Evolutionary conservation across 108 stramenopile species (phyloP).

Genomic region (Cylindrotheca fusiformis): DNA sequence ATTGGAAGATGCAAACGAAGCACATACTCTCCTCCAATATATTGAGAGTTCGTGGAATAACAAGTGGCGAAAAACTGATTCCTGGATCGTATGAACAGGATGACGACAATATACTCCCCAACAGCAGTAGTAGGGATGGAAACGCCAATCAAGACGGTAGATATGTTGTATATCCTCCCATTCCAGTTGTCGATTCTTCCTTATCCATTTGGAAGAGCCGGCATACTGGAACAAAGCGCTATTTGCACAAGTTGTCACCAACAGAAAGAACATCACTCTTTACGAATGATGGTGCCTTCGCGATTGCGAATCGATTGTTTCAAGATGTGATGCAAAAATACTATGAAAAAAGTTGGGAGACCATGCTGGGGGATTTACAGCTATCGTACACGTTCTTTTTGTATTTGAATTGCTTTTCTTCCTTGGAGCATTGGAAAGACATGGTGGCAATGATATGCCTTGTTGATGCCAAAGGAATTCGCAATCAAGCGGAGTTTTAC

Average conservation of each 20-base stretch:
- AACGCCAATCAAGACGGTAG: constrained; percentile 36
- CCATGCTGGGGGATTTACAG: constrained; percentile 77
- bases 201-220: constrained; percentile 30
- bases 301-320: constrained; percentile 24
- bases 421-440: constrained; percentile 79
- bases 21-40: constrained; percentile 10
- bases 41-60: constrained; percentile 18
- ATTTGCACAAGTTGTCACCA: constrained; percentile 48
- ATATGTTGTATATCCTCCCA: constrained; percentile 52
- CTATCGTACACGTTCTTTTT: constrained; percentile 69
- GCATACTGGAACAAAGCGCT: constrained; percentile 66
- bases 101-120: constrained; percentile 7
- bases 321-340: constrained; percentile 32
- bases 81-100: constrained; percentile 53
- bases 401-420: constrained; percentile 65
- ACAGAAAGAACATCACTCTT: constrained; percentile 55
- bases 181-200: constrained; percentile 59
- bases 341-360: constrained; percentile 36
- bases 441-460: constrained; percentile 47
- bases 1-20: constrained; percentile 22
- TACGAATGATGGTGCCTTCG: constrained; percentile 8
- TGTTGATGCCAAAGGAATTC: not conserved
- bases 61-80: constrained; percentile 56
- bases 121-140: not conserved
- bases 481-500: constrained; percentile 34